Evolutionary conservation across 768 basidiomycete species (phyloP), one percentile per base, ranked within the genome.

Genomic region (Rhodosporidiobolus odoratus): DNA sequence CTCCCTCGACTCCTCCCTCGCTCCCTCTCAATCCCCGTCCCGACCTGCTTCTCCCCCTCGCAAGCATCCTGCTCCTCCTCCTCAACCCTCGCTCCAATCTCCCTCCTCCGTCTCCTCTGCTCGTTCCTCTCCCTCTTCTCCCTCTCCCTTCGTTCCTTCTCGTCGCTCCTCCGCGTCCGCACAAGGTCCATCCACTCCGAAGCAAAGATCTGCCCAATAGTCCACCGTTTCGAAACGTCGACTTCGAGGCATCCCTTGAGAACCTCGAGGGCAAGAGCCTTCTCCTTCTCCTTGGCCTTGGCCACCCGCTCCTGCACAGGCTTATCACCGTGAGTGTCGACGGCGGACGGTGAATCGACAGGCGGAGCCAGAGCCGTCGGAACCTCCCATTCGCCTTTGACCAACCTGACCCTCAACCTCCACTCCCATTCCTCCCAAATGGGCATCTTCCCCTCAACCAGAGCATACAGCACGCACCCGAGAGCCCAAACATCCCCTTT

Each of bases 401-500:
- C 78, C 68, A 99, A 95, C 80, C 94, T 94, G 85, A 92, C 88
- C 61, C 91, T 89, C 66, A 98, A 79, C 41, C 95, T 83, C 2
- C 92, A 93, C 79, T 99, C 95, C 76, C 90, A 99, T 0, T 88
- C 82, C 79, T 99, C 95, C 41, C 78, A 81, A 78, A 97, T 97
- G 0, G 96, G 96, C 12, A 98, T 82, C n/a, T 83, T 82, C 4
- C 92, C 92, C 0, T 87, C 87, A 27, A 98, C 83, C 2, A 99
- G 82, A 13, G 88, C 87, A 77, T 92, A 91, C 3, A 99, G 86
- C 72, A 96, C 84, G 64, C 93, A 87, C 0, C 96, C 96, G 4
- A 97, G 81, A 0, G 96, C 93, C 96, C 96, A 99, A 37, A 98
- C 87, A 73, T 99, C 96, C 30, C 68, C 94, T 0, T 89, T 87